Evolutionary conservation across 257 asterid genomes (phyloP).

Genomic region (Cynanchum wilfordii): DNA sequence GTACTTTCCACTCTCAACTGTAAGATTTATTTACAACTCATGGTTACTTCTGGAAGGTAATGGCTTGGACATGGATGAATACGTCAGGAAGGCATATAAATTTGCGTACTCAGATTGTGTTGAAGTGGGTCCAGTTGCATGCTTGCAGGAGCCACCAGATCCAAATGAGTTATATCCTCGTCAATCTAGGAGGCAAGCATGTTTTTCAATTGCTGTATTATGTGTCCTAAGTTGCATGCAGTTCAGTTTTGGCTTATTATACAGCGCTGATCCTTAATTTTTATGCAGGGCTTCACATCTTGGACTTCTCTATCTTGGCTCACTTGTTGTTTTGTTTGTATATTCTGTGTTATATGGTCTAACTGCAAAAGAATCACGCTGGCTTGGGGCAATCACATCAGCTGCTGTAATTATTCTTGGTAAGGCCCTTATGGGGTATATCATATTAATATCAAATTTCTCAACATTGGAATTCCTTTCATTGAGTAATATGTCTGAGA

Average conservation of each 20-base stretch:
- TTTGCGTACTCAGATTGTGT: slow-evolving; percentile 96
- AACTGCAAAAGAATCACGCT: slow-evolving; percentile 95
- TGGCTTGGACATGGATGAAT: slow-evolving; percentile 93
- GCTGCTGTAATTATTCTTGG: slow-evolving; percentile 95
- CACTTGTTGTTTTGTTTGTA: slow-evolving; percentile 79
- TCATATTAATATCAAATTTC: slow-evolving; percentile 8
- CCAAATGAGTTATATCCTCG: slow-evolving; percentile 95
- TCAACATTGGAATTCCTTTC: neutral
- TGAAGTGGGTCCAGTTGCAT: slow-evolving; percentile 96
- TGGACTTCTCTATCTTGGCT: slow-evolving; percentile 93
- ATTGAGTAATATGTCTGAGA: neutral
- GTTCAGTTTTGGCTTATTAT: neutral
- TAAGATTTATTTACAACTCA: slow-evolving; percentile 1
- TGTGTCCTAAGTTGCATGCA: neutral
- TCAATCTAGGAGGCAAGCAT: slow-evolving; percentile 74
- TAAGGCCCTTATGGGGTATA: slow-evolving; percentile 28
- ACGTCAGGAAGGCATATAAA: slow-evolving; percentile 93
- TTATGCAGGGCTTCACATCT: slow-evolving; percentile 87
- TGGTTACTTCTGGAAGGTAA: slow-evolving; percentile 49
- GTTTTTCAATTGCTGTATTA: neutral
- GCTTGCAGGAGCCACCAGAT: slow-evolving; percentile 96
- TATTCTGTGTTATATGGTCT: slow-evolving; percentile 94
- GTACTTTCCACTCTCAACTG: neutral
- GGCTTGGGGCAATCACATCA: slow-evolving; percentile 98
- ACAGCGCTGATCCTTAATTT: slow-evolving; percentile 13